These are phyloP conservation scores for Breynia disticha DNA, from an alignment of 441 rosid species.

Conservation along the genomic window DNA sequence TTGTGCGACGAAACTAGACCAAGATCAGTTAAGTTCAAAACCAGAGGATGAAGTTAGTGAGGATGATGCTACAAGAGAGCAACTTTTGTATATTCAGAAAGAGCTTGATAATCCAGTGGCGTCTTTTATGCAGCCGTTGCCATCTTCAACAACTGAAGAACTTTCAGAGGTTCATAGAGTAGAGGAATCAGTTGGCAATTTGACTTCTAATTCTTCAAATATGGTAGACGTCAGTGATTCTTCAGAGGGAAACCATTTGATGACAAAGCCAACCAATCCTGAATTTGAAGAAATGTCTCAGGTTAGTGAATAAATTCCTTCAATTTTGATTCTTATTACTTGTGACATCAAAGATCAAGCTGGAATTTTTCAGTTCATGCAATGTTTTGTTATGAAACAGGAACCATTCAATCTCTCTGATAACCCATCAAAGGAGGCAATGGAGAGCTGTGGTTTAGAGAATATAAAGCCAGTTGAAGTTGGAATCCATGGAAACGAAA, in stretches of 20 bases:
- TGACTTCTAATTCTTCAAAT: constrained; percentile 4
- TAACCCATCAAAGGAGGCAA: constrained; percentile 27
- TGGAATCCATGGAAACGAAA: background rate
- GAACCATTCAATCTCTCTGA: constrained; percentile 18
- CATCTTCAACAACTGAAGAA: constrained; percentile 22
- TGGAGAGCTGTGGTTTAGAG: constrained; percentile 6
- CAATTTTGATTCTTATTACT: background rate
- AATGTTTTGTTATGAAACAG: constrained; percentile 20
- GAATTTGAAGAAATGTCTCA: constrained; percentile 18
- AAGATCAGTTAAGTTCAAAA: constrained; percentile 12
- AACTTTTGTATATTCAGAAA: constrained; percentile 10
- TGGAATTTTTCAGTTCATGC: constrained; percentile 7
- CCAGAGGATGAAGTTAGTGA: constrained; percentile 15
- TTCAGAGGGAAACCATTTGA: constrained; percentile 2
- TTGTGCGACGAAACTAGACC: constrained; percentile 18
- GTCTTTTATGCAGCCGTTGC: constrained; percentile 15
- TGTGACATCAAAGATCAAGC: background rate
- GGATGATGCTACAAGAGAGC: constrained; percentile 11
- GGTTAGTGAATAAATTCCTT: constrained; percentile 26
- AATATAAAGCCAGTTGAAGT: constrained; percentile 7
- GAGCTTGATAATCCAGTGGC: constrained; percentile 13
- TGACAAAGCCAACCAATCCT: constrained; percentile 10
- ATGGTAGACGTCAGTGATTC: constrained; percentile 12
- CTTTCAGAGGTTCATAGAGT: constrained; percentile 18
- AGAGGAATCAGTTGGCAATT: constrained; percentile 9